Percentiles rank a stretch among this genome's conserved stretches.
phyloP scores from a whole-genome alignment of 495 filamentous ascomycete genomes.

The Glonium stellatum region DNA sequence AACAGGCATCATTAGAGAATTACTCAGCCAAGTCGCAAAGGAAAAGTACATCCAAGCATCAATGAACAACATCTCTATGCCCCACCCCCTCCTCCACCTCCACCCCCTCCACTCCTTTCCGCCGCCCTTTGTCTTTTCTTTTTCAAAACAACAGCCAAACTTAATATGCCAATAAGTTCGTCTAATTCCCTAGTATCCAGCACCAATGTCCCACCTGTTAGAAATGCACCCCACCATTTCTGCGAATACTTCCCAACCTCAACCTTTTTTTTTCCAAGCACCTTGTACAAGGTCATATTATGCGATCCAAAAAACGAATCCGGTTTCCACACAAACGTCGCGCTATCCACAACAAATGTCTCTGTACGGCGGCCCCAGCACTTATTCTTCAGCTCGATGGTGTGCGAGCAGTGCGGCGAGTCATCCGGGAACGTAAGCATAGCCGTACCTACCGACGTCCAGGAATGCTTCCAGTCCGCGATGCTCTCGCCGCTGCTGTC shows the following conservation, averaged over 20 bases:
- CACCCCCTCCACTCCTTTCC: slow-evolving; percentile 7
- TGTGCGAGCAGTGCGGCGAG: slow-evolving; percentile 11
- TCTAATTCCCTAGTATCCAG: slow-evolving; percentile 23
- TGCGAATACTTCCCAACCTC: slow-evolving; percentile 24
- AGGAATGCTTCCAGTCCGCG: slow-evolving; percentile 22
- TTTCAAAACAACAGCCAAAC: slow-evolving; percentile 22
- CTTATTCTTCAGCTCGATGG: slow-evolving; percentile 13
- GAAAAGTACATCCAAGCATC: too few relatives aligned
- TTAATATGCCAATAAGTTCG: slow-evolving; percentile 18
- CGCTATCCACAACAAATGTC: slow-evolving; percentile 11
- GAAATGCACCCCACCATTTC: slow-evolving; percentile 24
- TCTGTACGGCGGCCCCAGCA: slow-evolving; percentile 17
- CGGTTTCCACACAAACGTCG: slow-evolving; percentile 11
- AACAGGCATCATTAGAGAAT: too few relatives aligned
- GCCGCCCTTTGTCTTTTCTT: slow-evolving; percentile 25
- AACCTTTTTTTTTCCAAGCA: slow-evolving; percentile 10
- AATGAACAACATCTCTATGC: too few relatives aligned
- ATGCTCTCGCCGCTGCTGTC: background rate
- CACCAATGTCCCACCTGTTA: slow-evolving; percentile 20
- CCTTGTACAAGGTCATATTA: slow-evolving; percentile 21
- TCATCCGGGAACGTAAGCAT: slow-evolving; percentile 15
- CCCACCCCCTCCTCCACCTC: background rate
- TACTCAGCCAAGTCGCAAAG: too few relatives aligned
- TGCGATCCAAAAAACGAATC: slow-evolving; percentile 10
- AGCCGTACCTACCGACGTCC: slow-evolving; percentile 17